Evolutionary conservation across 192 early-diverging fungal genomes (phyloP).

Genomic region (Umbelopsis ramanniana): DNA sequence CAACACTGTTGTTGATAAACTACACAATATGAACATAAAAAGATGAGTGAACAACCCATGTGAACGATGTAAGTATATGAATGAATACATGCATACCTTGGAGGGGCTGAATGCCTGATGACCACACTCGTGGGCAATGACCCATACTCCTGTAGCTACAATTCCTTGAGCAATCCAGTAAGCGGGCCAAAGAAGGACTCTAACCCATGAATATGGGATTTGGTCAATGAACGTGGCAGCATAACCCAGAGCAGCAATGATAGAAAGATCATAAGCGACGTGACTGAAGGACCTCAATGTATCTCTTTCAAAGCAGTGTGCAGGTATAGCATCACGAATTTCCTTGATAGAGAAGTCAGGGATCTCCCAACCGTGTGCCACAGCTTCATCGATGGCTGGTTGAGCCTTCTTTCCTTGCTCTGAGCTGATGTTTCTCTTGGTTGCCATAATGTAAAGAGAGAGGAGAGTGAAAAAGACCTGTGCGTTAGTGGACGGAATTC

Average conservation of each 20-base stretch:
- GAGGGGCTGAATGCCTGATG: constrained; percentile 90
- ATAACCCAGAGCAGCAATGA: constrained; percentile 66
- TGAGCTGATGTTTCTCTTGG: constrained; percentile 12
- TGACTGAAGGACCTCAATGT: constrained; percentile 80
- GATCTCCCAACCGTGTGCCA: constrained; percentile 56
- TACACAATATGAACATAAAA: not conserved
- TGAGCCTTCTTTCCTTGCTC: constrained; percentile 16
- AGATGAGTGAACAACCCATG: not conserved
- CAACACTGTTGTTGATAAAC: constrained; percentile 86
- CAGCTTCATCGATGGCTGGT: constrained; percentile 31
- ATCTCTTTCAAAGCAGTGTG: constrained; percentile 91
- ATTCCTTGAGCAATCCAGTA: constrained; percentile 89
- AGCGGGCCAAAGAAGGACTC: constrained; percentile 68
- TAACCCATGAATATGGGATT: constrained; percentile 31
- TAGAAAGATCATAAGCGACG: constrained; percentile 76
- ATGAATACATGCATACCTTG: constrained; percentile 46
- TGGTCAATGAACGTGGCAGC: constrained; percentile 72
- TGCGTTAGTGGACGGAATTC: not conserved
- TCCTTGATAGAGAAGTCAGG: constrained; percentile 84
- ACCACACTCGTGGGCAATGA: constrained; percentile 90
- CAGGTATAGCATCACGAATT: constrained; percentile 84
- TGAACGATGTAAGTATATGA: not conserved
- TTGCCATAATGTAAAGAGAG: not conserved
- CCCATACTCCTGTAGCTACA: constrained; percentile 90
- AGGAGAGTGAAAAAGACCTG: constrained; percentile 8